Evolutionary conservation across 228 moss, liverwort and hornwort species (phyloP), one percentile per base, ranked within the genome.

Genomic region (Sphagnum fallax): DNA sequence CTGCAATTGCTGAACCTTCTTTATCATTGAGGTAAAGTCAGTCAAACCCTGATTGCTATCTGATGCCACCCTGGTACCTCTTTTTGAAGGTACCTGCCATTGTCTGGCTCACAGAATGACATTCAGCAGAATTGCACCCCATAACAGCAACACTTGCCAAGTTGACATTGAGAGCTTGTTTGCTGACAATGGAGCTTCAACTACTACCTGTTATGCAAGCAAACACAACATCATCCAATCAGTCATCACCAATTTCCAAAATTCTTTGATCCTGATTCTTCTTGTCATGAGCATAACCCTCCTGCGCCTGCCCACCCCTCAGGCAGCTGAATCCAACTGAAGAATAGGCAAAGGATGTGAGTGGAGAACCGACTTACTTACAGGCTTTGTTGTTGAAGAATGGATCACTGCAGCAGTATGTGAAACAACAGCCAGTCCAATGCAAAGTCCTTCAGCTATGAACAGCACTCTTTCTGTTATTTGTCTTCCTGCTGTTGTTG

Each of bases 111-210:
- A 90, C 79, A 95, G 73, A 61, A 91, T 72, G 57, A 84, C 87
- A 73, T 95, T 95, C 6, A 95, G 71, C 51, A 92, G 75, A 55
- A 95, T 89, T 14, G 90, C 92, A 68, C 85, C 89, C 90, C 86
- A 91, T 11, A 89, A 75, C 18, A 90, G 84, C 66, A 87, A 74
- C 48, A 87, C 73, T 51, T 87, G 86, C 86, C 89, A 79, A 4
- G 84, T 82, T 47, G 82, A 78, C 62, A 72, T 58, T 59, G 82
- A 73, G 68, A 72, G 51, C 18, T 73, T 47, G 64, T 76, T 90
- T 6, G 70, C 62, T 60, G 76, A 64, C 0, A 73, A 61, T 50
- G 76, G 75, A 72, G 73, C 68, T 59, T 69, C 87, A 68, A 79
- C 73, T 61, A 52, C 10, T 32, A 32, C 32, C 32, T 32, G 32